Percentiles rank a stretch among this genome's conserved stretches.
Conservation (phyloP, 352 stramenopile species). For the Blastocystis sp. region DNA sequence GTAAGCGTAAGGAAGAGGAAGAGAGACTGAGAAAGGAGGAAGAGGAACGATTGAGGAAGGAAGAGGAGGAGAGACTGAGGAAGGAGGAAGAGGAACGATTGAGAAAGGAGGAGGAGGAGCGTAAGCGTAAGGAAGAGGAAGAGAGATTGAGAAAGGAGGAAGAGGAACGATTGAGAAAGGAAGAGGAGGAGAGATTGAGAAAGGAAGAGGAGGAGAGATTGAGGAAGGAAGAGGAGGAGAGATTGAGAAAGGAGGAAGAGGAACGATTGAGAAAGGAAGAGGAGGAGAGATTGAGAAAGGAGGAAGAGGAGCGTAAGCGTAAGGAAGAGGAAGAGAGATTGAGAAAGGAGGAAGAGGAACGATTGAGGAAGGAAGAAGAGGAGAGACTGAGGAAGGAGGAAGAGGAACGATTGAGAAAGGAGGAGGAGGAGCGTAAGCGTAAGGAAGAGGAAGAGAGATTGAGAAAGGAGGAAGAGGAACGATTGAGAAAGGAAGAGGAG, state of each 20-base stretch:
- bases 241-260: background rate
- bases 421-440: background rate
- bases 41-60: conserved; percentile 6
- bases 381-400: background rate
- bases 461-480: background rate
- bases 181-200: background rate
- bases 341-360: background rate
- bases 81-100: background rate
- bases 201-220: background rate
- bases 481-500: background rate
- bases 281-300: background rate
- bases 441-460: background rate
- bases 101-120: background rate
- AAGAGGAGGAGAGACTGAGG: background rate
- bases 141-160: conserved; percentile 22
- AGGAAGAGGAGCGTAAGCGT: background rate
- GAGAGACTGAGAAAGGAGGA: background rate
- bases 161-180: background rate
- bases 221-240: background rate
- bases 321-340: background rate
- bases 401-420: background rate
- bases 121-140: background rate
- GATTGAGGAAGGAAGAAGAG: background rate
- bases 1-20: conserved; percentile 1
- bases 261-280: background rate